These are phyloP conservation scores for Casuarina cunninghamiana DNA, from an alignment of 306 rosid genomes.

Conservation along the genomic window DNA sequence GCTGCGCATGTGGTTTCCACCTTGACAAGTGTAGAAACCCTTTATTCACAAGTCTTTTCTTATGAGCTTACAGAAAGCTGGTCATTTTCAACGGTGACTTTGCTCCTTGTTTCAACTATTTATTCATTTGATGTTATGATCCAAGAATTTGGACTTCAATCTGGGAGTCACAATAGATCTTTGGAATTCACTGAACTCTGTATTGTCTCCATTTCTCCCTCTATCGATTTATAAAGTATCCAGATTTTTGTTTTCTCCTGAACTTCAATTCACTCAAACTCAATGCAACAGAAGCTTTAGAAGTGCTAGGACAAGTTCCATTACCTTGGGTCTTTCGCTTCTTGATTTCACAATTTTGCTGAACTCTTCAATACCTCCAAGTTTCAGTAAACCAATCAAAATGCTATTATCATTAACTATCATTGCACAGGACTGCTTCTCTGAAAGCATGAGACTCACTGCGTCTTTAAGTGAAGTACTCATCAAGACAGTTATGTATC, in stretches of 20 bases:
- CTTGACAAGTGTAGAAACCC: no score
- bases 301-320: not conserved
- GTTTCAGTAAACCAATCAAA: constrained; percentile 75
- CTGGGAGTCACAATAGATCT: not conserved
- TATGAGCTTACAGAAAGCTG: not conserved
- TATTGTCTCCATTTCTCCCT: not conserved
- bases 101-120: not conserved
- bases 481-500: constrained; percentile 63
- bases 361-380: constrained; percentile 68
- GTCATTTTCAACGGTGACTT: not conserved
- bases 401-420: constrained; percentile 61
- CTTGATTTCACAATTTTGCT: constrained; percentile 54
- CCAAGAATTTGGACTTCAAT: not conserved
- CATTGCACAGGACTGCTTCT: constrained; percentile 87
- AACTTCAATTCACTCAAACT: not conserved
- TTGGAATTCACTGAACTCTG: not conserved
- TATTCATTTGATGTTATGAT: not conserved
- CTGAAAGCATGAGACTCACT: constrained; percentile 75
- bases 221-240: not conserved
- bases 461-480: constrained; percentile 65
- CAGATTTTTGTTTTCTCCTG: not conserved
- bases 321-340: constrained; percentile 64
- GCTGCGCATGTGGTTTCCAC: no score
- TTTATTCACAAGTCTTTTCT: not conserved
- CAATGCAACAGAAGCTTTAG: not conserved